Conservation (phyloP, 345 rosid genomes). For the Lumnitzera racemosa region DNA sequence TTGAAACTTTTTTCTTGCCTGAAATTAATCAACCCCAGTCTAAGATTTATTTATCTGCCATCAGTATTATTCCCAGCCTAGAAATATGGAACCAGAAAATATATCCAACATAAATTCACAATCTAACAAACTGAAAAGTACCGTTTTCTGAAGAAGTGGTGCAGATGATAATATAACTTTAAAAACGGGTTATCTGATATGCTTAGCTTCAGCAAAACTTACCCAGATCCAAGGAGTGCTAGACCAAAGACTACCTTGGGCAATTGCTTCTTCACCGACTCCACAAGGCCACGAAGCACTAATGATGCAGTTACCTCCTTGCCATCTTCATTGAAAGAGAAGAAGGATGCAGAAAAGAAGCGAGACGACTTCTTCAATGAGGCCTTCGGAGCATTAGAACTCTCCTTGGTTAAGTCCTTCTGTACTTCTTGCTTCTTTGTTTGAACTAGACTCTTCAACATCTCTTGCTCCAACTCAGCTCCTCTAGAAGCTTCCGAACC, state of each 20-base stretch:
- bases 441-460: constrained; percentile 48
- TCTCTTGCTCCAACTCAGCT: constrained; percentile 62
- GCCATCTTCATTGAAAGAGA: constrained; percentile 75
- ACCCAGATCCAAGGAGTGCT: constrained; percentile 83
- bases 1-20: no score
- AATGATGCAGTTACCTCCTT: constrained; percentile 54
- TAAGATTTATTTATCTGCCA: no score
- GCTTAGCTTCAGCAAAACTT: constrained; percentile 16
- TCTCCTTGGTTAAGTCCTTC: constrained; percentile 63
- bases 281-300: constrained; percentile 63
- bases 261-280: constrained; percentile 56
- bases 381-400: constrained; percentile 56
- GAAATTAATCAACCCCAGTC: no score
- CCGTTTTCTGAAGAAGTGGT: no score
- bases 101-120: no score
- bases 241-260: constrained; percentile 76
- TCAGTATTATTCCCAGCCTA: no score
- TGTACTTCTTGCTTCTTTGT: constrained; percentile 62
- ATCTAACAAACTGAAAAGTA: no score
- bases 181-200: not conserved
- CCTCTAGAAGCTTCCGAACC: constrained; percentile 43
- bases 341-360: constrained; percentile 95
- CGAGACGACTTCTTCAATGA: constrained; percentile 85
- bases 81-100: no score
- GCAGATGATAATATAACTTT: no score